Evolutionary conservation across 2,329 filamentous ascomycete genomes (phyloP).

Genomic region (Neobulgaria alba): DNA sequence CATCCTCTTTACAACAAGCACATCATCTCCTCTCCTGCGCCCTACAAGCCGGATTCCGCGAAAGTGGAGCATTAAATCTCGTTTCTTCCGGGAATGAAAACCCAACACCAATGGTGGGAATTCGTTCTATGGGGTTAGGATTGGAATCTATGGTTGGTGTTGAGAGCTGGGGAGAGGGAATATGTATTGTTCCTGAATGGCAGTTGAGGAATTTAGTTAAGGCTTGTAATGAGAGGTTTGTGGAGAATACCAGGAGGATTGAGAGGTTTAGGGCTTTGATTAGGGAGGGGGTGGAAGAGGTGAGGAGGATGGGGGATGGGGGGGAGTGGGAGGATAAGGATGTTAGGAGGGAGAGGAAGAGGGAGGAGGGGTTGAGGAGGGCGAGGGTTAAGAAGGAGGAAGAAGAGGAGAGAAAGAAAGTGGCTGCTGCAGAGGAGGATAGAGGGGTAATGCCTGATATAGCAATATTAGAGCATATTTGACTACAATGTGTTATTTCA

Average conservation of each 20-base stretch:
- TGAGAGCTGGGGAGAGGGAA: slow-evolving; percentile 32
- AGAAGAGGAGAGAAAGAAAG: too few species aligned
- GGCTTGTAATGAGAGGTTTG: slow-evolving; percentile 68
- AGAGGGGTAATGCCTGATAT: too few species aligned
- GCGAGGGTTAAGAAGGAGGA: slow-evolving; percentile 25
- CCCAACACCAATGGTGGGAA: slow-evolving; percentile 66
- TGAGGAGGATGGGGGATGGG: slow-evolving; percentile 33
- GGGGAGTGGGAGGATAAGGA: slow-evolving; percentile 47
- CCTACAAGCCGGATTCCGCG: slow-evolving; percentile 75
- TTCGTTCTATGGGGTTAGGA: slow-evolving; percentile 73
- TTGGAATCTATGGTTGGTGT: slow-evolving; percentile 75
- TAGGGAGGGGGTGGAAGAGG: slow-evolving; percentile 18
- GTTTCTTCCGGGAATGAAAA: slow-evolving; percentile 26
- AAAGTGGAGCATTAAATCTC: slow-evolving; percentile 74
- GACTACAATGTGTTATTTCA: too few species aligned
- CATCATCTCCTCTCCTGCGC: slow-evolving; percentile 69
- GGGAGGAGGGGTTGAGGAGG: slow-evolving; percentile 47
- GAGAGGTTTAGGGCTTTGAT: slow-evolving; percentile 48
- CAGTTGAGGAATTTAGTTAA: slow-evolving; percentile 60
- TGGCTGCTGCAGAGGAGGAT: too few species aligned
- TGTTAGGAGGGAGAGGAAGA: slow-evolving; percentile 45
- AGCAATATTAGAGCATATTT: too few species aligned
- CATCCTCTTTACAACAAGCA: slow-evolving; percentile 65
- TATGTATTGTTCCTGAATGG: slow-evolving; percentile 51
- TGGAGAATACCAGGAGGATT: slow-evolving; percentile 59